Evolutionary conservation across 768 basidiomycete species (phyloP).

Genomic region (Lactifluus volemus): DNA sequence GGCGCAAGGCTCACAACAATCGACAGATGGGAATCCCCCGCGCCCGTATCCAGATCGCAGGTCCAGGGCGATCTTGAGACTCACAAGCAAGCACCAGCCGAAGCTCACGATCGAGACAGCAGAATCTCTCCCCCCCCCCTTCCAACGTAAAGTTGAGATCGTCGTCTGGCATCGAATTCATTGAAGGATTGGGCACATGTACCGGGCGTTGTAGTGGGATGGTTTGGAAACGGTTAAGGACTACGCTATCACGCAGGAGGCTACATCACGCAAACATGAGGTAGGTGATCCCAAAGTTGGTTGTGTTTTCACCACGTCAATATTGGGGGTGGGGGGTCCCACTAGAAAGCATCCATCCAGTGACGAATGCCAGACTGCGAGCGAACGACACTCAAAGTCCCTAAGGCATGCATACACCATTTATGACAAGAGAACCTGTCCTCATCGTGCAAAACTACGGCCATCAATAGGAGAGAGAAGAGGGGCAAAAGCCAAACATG

Average conservation of each 20-base stretch:
- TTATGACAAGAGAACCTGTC: conserved; percentile 1
- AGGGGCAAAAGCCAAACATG: neutral
- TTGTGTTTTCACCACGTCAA: neutral
- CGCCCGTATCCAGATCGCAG: neutral
- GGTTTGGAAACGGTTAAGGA: conserved; percentile 1
- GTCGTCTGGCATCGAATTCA: neutral
- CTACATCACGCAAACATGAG: conserved; percentile 12
- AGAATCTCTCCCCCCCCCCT: neutral
- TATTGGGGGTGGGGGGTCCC: neutral
- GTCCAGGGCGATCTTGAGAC: neutral
- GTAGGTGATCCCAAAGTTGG: conserved; percentile 3
- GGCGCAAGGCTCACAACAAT: neutral
- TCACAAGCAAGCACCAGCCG: neutral
- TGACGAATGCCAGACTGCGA: neutral
- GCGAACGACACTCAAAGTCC: neutral
- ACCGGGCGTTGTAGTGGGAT: neutral
- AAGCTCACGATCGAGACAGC: conserved; percentile 7
- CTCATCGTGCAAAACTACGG: neutral
- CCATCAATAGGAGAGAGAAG: neutral
- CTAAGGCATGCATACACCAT: neutral
- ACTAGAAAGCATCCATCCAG: neutral
- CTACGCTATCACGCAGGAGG: conserved; percentile 1
- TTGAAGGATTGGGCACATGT: neutral
- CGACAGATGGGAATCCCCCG: neutral
- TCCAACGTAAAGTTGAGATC: neutral